Evolutionary conservation across 768 basidiomycete genomes (phyloP).

Genomic region (Kondoa malvinella): DNA sequence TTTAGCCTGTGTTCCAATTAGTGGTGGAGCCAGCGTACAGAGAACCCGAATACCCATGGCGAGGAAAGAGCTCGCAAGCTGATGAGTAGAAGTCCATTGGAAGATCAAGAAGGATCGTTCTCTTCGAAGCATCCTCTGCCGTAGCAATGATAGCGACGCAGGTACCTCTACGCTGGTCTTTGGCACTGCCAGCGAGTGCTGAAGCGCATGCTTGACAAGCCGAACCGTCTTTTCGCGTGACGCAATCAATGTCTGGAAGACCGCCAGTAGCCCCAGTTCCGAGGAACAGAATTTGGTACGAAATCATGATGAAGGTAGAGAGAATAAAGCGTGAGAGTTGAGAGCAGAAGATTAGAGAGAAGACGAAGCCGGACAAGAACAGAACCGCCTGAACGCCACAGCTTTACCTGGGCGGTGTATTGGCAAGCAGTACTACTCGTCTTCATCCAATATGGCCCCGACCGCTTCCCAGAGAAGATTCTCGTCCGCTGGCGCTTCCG

Average conservation of each 20-base stretch:
- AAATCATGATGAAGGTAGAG: background rate
- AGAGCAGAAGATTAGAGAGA: background rate
- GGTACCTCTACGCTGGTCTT: background rate
- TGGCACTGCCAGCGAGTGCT: background rate
- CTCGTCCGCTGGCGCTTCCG: background rate
- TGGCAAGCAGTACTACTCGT: no score
- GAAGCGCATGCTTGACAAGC: background rate
- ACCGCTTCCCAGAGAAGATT: constrained; percentile 4
- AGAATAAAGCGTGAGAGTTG: background rate
- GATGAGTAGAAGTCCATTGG: background rate
- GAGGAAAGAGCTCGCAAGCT: background rate
- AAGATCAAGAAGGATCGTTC: background rate
- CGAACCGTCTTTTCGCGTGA: background rate
- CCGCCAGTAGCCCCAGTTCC: background rate
- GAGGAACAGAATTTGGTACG: background rate
- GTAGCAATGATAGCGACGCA: background rate
- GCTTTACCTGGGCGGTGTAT: background rate
- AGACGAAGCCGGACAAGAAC: background rate
- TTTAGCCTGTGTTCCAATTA: background rate
- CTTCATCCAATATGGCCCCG: background rate
- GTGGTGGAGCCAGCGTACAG: background rate
- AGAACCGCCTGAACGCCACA: background rate
- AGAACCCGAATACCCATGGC: background rate
- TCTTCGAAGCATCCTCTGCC: background rate
- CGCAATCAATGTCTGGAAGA: background rate